Evolutionary conservation across 1,284 basidiomycete species (phyloP).

Genomic region (Testicularia cyperi): DNA sequence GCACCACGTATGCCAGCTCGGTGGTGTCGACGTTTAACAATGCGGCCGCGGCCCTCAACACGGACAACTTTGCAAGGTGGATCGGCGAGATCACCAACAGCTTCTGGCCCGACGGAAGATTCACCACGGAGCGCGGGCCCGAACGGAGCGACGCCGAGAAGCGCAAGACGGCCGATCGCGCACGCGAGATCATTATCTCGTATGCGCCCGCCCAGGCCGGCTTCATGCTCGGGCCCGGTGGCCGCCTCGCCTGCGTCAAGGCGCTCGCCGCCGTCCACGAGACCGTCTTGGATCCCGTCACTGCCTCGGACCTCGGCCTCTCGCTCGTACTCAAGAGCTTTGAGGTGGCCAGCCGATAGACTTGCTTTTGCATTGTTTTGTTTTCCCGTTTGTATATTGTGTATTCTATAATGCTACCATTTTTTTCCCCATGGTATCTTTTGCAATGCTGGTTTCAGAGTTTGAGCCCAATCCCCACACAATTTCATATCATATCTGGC

Average conservation of each 20-base stretch:
- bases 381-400: too few species aligned
- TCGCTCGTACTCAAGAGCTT: constrained; percentile 43
- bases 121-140: constrained; percentile 4
- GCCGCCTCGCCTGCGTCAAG: constrained; percentile 46
- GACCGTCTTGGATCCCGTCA: constrained; percentile 41
- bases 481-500: too few species aligned
- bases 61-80: constrained; percentile 45
- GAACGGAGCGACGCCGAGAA: constrained; percentile 35
- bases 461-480: too few species aligned
- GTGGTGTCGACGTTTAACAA: constrained; percentile 52
- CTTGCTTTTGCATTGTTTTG: too few species aligned
- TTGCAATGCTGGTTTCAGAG: too few species aligned
- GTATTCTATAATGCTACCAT: too few species aligned
- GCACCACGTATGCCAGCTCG: constrained; percentile 53
- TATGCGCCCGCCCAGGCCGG: constrained; percentile 57
- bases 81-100: constrained; percentile 36
- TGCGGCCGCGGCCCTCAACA: constrained; percentile 43
- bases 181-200: constrained; percentile 46
- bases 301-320: constrained; percentile 41
- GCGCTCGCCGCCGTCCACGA: constrained; percentile 52
- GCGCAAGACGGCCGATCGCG: constrained; percentile 32
- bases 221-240: constrained; percentile 55
- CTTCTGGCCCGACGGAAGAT: constrained; percentile 54
- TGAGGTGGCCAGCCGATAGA: constrained; percentile 43
- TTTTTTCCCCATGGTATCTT: too few species aligned